phyloP scores from a whole-genome alignment of 108 stramenopile species.

The Aurantiochytrium sp. region DNA sequence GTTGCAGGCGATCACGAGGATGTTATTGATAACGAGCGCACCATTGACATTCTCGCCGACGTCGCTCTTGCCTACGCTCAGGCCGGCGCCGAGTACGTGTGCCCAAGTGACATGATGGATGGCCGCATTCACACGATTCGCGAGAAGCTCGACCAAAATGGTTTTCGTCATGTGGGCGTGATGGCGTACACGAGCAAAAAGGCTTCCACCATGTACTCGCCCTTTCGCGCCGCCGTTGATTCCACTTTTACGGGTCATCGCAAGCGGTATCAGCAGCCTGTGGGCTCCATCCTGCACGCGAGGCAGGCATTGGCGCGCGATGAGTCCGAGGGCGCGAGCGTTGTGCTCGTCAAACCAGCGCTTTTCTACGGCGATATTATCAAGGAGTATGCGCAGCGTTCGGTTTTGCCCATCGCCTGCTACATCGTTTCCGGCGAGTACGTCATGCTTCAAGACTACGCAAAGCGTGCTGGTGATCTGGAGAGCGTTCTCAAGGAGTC shows the following conservation, averaged over 20 bases:
- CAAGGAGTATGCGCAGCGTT: constrained; percentile 31
- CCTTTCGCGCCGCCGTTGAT: constrained; percentile 98
- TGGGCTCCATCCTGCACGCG: constrained; percentile 90
- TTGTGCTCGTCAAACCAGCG: constrained; percentile 98
- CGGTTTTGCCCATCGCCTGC: constrained; percentile 84
- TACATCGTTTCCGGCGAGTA: constrained; percentile 99
- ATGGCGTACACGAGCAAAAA: constrained; percentile 98
- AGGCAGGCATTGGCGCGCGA: constrained; percentile 87
- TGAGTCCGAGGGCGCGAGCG: constrained; percentile 94
- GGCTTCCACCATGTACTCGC: constrained; percentile 95
- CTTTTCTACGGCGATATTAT: constrained; percentile 98
- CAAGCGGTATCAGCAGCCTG: constrained; percentile 99
- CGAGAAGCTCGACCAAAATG: constrained; percentile 91
- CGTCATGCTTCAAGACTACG: constrained; percentile 96
- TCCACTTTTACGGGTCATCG: constrained; percentile 62
- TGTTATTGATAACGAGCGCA: constrained; percentile 91
- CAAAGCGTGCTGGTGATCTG: constrained; percentile 90
- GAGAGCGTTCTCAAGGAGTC: constrained; percentile 87
- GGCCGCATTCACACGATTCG: constrained; percentile 94
- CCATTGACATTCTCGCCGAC: constrained; percentile 90
- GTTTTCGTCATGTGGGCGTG: constrained; percentile 94
- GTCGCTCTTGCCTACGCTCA: constrained; percentile 90
- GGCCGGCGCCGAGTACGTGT: constrained; percentile 90
- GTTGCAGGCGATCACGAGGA: constrained; percentile 64
- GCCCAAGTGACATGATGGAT: constrained; percentile 94